Evolutionary conservation across 1,284 basidiomycete genomes (phyloP).

Genomic region (Rhodotorula sp.): DNA sequence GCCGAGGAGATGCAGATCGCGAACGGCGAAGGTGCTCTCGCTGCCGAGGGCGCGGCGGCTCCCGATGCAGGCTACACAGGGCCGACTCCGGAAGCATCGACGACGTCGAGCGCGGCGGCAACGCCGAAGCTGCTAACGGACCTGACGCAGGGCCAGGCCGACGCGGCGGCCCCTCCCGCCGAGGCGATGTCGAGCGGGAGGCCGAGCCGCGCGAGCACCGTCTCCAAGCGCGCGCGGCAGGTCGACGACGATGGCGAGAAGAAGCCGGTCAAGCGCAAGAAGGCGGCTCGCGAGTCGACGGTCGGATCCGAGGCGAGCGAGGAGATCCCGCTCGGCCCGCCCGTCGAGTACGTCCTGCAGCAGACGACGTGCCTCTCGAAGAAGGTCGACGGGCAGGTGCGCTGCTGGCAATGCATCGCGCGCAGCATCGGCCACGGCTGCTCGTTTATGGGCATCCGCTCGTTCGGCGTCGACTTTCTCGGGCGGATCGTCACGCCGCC

Average conservation of each 20-base stretch:
- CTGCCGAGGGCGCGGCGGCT: not conserved
- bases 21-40: not conserved
- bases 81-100: not conserved
- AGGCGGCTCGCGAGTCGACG: not conserved
- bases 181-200: no score
- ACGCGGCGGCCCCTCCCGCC: no score
- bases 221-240: not conserved
- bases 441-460: slow-evolving; percentile 29
- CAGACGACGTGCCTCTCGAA: slow-evolving; percentile 35
- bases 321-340: not conserved
- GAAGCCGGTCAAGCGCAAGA: not conserved
- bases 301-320: not conserved
- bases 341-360: slow-evolving; percentile 8
- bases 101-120: no score
- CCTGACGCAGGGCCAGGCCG: no score
- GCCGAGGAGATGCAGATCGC: not conserved
- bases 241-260: not conserved
- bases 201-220: not conserved
- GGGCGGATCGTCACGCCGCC: slow-evolving; percentile 13
- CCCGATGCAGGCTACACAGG: not conserved
- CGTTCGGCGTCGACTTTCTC: slow-evolving; percentile 25
- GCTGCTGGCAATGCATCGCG: slow-evolving; percentile 36
- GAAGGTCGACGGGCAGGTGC: slow-evolving; percentile 24
- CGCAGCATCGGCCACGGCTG: slow-evolving; percentile 25
- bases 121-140: no score